These are phyloP conservation scores for Epichloe festucae DNA, from an alignment of 2,329 filamentous ascomycete genomes.

Conservation along the genomic window DNA sequence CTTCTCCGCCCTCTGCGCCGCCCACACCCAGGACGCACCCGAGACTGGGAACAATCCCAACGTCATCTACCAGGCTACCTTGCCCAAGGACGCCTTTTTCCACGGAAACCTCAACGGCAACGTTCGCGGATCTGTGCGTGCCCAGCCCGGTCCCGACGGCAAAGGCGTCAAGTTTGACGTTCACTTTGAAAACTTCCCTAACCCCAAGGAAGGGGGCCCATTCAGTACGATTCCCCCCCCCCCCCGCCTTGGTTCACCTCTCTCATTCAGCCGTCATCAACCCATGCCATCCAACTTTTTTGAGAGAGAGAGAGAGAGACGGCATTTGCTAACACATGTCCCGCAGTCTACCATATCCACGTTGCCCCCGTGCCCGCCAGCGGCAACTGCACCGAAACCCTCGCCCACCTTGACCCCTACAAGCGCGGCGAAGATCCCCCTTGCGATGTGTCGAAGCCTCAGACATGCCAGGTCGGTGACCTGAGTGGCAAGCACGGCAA, in stretches of 20 bases:
- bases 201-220: constrained; percentile 41
- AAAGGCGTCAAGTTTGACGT: constrained; percentile 43
- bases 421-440: constrained; percentile 45
- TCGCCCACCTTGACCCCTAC: constrained; percentile 60
- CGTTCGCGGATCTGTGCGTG: constrained; percentile 39
- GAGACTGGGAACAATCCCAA: constrained; percentile 43
- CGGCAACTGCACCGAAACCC: constrained; percentile 59
- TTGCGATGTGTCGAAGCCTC: constrained; percentile 44
- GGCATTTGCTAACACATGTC: neutral
- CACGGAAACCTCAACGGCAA: constrained; percentile 29
- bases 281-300: too few relatives aligned
- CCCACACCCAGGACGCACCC: constrained; percentile 31
- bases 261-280: too few relatives aligned
- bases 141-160: constrained; percentile 32
- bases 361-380: constrained; percentile 45
- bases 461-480: constrained; percentile 65
- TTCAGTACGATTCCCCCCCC: constrained; percentile 38
- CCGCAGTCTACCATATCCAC: constrained; percentile 60
- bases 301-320: neutral
- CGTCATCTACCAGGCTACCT: constrained; percentile 38
- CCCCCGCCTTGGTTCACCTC: neutral
- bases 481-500: constrained; percentile 61
- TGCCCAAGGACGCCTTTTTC: constrained; percentile 42
- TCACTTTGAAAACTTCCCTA: constrained; percentile 45
- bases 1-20: constrained; percentile 10